A percentile compares a stretch with the other conserved stretches of the same genome.
Evolutionary conservation across 345 rosid species (phyloP).

Genomic region (Kernera saxatilis): DNA sequence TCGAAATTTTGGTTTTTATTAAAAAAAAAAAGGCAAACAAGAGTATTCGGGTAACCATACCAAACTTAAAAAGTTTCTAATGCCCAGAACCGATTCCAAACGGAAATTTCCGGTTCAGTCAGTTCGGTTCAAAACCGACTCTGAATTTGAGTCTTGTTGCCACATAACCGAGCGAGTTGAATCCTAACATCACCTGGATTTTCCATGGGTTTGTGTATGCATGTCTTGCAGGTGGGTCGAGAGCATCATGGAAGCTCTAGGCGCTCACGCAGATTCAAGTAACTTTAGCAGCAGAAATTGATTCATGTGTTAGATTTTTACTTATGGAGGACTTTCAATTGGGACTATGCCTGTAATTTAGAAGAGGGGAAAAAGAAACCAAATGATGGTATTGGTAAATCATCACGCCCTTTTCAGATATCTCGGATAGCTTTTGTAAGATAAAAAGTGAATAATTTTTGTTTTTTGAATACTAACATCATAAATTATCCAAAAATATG

Average conservation of each 20-base stretch:
- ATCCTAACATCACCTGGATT: not conserved
- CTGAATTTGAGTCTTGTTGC: not conserved
- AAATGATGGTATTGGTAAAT: not conserved
- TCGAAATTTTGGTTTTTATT: too few species aligned
- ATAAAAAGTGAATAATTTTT: not conserved
- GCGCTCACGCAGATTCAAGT: constrained; percentile 24
- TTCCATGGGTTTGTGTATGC: not conserved
- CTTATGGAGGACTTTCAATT: not conserved
- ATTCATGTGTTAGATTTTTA: not conserved
- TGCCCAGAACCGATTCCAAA: too few species aligned
- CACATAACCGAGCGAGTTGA: not conserved
- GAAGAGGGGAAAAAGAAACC: not conserved
- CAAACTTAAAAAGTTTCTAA: too few species aligned
- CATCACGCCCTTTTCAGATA: not conserved
- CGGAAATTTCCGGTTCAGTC: too few species aligned
- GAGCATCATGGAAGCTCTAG: constrained; percentile 73
- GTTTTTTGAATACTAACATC: not conserved
- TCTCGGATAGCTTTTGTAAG: not conserved
- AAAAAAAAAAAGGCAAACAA: too few species aligned
- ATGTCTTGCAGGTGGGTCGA: constrained; percentile 69
- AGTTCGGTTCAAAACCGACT: too few species aligned
- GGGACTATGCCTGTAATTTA: not conserved
- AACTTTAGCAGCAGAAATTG: not conserved
- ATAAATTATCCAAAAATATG: not conserved
- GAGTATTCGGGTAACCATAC: too few species aligned